Base-by-base conservation (phyloP, 2,329 filamentous ascomycete species). In the Fusarium tanahbumbuense region DNA sequence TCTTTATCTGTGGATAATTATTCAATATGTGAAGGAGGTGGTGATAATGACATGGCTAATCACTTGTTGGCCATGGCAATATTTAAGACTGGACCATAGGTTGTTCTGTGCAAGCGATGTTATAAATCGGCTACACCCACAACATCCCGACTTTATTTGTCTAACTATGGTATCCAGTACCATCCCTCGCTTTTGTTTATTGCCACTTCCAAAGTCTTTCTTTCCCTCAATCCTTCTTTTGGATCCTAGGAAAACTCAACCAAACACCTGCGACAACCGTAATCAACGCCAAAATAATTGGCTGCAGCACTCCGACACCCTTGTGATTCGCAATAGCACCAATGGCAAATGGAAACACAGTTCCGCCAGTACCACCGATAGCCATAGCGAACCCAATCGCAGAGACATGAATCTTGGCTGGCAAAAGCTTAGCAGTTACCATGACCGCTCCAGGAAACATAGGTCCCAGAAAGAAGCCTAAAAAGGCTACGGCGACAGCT, bases 401-500 rank as follows among this genome's bases (percentile, higher is more conserved):
- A 8, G 86, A 87, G 9, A 93, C 91, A 70, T 94, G 92, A 6
- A 93, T 82, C 60, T 91, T 85, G 46, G 85, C 85, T 0, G 92
- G 92, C 0, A 94, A 83, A 5, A 94, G 81, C 69, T 92, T 93
- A 0, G 91, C 91, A 7, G 89, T 87, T 3, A 89, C 86, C n/a
- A 92, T 89, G 11, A 94, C 84, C 0, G 87, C 90, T 2, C 90
- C 90, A 0, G 92, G 91, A 75, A 93, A 93, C 63, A 93, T 79
- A 0, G 92, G 92, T 0, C 92, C 92, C 0, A 94, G 81, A 73
- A 93, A 92, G 81, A 93, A 92, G 0, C 92, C 92, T 28, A 93
- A 84, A 0, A 93, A 79, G 0, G 89, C 82, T 3, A 93, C 89
- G 1, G 91, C 88, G 4, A 93, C 83, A 1, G 91, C 80, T 0